phyloP scores from a whole-genome alignment of 768 basidiomycete species.

The Krasilnikovozyma curviuscula region DNA sequence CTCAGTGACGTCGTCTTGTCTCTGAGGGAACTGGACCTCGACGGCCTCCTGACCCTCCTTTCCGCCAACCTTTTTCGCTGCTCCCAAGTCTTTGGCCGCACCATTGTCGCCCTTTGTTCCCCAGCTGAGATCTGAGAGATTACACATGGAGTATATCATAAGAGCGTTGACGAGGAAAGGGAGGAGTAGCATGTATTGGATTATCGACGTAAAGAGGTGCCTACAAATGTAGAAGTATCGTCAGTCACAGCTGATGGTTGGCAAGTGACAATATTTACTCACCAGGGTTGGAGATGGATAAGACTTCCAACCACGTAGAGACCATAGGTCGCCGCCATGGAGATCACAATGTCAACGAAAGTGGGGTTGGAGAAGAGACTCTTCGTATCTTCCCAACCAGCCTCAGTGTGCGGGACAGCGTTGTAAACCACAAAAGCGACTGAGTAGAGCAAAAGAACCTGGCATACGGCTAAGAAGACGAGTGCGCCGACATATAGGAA shows the following conservation, averaged over 20 bases:
- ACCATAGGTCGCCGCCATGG: slow-evolving; percentile 57
- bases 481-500: slow-evolving; percentile 19
- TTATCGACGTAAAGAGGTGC: background rate
- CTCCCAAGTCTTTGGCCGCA: slow-evolving; percentile 66
- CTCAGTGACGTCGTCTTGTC: slow-evolving; percentile 68
- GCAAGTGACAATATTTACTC: slow-evolving; percentile 18
- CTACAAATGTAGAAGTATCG: too few relatives aligned
- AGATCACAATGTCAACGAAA: slow-evolving; percentile 34
- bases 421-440: slow-evolving; percentile 79
- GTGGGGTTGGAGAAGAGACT: slow-evolving; percentile 32
- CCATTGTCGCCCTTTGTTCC: slow-evolving; percentile 88
- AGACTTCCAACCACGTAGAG: slow-evolving; percentile 41
- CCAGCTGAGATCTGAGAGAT: slow-evolving; percentile 60
- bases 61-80: slow-evolving; percentile 71
- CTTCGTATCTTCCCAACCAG: slow-evolving; percentile 49
- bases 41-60: slow-evolving; percentile 69
- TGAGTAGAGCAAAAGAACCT: slow-evolving; percentile 58
- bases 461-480: slow-evolving; percentile 19
- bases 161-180: slow-evolving; percentile 25
- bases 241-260: background rate
- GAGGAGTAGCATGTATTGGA: slow-evolving; percentile 18
- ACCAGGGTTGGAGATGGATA: slow-evolving; percentile 26
- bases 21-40: slow-evolving; percentile 66
- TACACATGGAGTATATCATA: slow-evolving; percentile 24
- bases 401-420: slow-evolving; percentile 52